Evolutionary conservation across 1,139 yeast genomes (phyloP), one percentile per base, ranked within the genome.

Genomic region (Yamadazyma dushanensis): DNA sequence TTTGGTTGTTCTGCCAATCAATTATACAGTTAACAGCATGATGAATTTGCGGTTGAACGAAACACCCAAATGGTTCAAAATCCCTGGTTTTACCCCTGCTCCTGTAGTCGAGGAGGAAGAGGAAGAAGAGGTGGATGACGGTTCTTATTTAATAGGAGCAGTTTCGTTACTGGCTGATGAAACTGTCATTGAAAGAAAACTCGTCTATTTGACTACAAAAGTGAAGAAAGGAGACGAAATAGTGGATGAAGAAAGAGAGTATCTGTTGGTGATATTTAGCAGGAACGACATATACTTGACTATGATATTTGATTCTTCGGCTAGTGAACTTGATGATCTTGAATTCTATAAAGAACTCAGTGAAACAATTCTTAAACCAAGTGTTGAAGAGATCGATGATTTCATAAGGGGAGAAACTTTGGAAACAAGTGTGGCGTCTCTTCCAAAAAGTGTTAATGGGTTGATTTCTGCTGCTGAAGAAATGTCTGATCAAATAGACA

Each of bases 1-100:
- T 30, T 52, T 67, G 34, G 67, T 68, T 7, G 59, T 67, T 9
- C 66, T 56, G 61, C 75, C 76, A 0, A 41, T 69, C 9, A 63
- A 57, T 37, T 59, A 54, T 30, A 67, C 74, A 1, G 54, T 69
- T 35, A 63, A 56, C 35, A 64, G 66, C 21, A 56, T 69, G 53
- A 54, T 50, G 41, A 57, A 48, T 17, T 30, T 56, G 11, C 32
- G 29, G n/a, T 14, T 35, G 19, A 25, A 26, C 6, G 9, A 20
- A 1, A 26, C 26, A 10, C n/a, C 38, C 10, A 29, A 27, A 22
- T 54, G 68, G 68, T 37, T 58, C 27, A 43, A 57, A 26, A 45
- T 60, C 22, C 64, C 66, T 1, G 52, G 55, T 17, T 43, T 38
- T 22, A 26, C n/a, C 11, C 16, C 32, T 8, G 31, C 21, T 3